These are phyloP conservation scores for Brasilioporus rufonigricans DNA, from an alignment of 768 basidiomycete species.

Conservation along the genomic window DNA sequence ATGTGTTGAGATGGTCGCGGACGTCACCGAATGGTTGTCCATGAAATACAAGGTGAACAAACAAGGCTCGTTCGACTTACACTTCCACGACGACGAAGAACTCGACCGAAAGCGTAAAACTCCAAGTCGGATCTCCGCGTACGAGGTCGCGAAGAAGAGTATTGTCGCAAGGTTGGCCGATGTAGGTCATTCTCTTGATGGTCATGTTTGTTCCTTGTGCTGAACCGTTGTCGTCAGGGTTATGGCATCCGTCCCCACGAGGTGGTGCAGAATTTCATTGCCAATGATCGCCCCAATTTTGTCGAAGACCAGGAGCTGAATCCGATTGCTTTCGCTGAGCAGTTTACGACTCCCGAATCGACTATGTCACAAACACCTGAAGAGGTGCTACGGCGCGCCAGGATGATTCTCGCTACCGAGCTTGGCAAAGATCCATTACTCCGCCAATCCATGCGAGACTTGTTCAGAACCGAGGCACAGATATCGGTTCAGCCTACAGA, in stretches of 20 bases:
- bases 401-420: constrained; percentile 85
- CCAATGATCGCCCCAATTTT: constrained; percentile 58
- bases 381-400: constrained; percentile 68
- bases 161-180: constrained; percentile 75
- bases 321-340: constrained; percentile 81
- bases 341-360: constrained; percentile 73
- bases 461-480: constrained; percentile 71
- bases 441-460: constrained; percentile 69
- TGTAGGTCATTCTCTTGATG: constrained; percentile 40
- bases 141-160: constrained; percentile 81
- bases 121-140: constrained; percentile 81
- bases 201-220: neutral
- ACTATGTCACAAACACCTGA: constrained; percentile 55
- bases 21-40: constrained; percentile 87
- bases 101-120: constrained; percentile 67
- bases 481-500: constrained; percentile 87
- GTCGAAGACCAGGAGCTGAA: constrained; percentile 79
- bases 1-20: constrained; percentile 85
- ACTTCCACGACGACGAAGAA: constrained; percentile 68
- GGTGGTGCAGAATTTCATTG: constrained; percentile 80
- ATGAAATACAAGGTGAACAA: constrained; percentile 81
- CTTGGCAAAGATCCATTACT: constrained; percentile 91
- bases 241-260: constrained; percentile 83
- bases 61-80: constrained; percentile 57
- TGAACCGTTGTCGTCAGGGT: constrained; percentile 45